phyloP scores from a whole-genome alignment of 768 basidiomycete genomes.

The Trametes punicea region DNA sequence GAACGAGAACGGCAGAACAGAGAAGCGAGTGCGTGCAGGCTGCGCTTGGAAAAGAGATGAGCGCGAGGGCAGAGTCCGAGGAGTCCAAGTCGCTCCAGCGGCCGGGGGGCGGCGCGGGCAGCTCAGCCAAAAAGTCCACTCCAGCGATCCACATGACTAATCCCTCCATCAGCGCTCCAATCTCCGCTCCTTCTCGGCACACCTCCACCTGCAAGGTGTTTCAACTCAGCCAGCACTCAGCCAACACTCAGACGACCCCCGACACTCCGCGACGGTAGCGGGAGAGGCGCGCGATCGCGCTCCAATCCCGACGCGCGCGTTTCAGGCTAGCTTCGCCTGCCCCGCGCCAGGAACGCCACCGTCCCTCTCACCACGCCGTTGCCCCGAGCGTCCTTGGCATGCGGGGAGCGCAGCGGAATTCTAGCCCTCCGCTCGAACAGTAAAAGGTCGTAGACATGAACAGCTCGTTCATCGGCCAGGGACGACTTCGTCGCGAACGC shows the following conservation, averaged over 20 bases:
- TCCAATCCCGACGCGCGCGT: slow-evolving; percentile 10
- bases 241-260: neutral
- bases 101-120: neutral
- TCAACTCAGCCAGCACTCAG: neutral
- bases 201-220: neutral
- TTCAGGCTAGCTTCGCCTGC: neutral
- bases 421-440: no score
- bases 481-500: neutral
- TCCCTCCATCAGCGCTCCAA: neutral
- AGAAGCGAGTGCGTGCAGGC: neutral
- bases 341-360: neutral
- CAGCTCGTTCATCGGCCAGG: slow-evolving; percentile 3
- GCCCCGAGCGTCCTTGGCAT: no score
- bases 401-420: no score
- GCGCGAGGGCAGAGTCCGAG: neutral
- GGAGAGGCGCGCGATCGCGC: slow-evolving; percentile 3
- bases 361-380: neutral
- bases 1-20: neutral
- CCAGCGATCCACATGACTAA: slow-evolving; percentile 8
- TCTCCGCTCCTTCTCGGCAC: neutral
- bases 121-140: slow-evolving; percentile 1
- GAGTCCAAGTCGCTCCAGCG: neutral
- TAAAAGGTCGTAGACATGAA: no score
- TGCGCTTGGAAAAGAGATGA: neutral
- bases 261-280: slow-evolving; percentile 1